phyloP scores from a whole-genome alignment of 495 filamentous ascomycete genomes.

The Trichoderma gamsii region DNA sequence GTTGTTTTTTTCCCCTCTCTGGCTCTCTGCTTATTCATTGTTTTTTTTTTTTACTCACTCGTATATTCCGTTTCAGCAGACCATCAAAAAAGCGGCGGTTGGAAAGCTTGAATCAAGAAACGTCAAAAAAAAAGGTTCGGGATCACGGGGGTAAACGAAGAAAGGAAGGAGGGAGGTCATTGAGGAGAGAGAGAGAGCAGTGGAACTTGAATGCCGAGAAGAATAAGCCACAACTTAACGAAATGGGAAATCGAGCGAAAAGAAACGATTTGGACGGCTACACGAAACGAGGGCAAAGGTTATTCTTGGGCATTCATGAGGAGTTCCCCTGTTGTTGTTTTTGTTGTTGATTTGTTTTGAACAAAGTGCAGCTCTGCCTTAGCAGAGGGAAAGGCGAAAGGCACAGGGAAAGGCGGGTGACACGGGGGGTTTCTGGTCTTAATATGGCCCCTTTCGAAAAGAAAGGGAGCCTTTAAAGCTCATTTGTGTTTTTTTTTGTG shows the following conservation, averaged over 20 bases:
- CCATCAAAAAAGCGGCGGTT: constrained; percentile 1
- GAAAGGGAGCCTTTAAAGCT: neutral
- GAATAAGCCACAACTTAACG: neutral
- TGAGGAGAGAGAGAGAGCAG: neutral
- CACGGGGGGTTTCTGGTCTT: neutral
- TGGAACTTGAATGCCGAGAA: neutral
- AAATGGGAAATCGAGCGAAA: neutral
- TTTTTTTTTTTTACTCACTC: neutral
- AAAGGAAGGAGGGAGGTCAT: neutral
- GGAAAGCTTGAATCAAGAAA: neutral
- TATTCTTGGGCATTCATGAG: too few species aligned
- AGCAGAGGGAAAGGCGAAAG: neutral
- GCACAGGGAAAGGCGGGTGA: neutral
- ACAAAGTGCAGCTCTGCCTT: neutral
- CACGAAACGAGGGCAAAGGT: neutral
- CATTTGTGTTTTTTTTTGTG: constrained; percentile 5
- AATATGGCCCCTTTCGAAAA: neutral
- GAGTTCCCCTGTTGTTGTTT: too few species aligned
- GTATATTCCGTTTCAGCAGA: neutral
- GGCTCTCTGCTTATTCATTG: neutral
- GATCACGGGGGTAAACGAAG: neutral
- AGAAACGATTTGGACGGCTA: neutral
- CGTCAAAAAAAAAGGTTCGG: neutral
- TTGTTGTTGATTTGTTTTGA: too few species aligned
- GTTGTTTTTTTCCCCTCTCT: neutral